Evolutionary conservation across 2,329 filamentous ascomycete species (phyloP), one percentile per base, ranked within the genome.

Genomic region (Penicillium sp.): DNA sequence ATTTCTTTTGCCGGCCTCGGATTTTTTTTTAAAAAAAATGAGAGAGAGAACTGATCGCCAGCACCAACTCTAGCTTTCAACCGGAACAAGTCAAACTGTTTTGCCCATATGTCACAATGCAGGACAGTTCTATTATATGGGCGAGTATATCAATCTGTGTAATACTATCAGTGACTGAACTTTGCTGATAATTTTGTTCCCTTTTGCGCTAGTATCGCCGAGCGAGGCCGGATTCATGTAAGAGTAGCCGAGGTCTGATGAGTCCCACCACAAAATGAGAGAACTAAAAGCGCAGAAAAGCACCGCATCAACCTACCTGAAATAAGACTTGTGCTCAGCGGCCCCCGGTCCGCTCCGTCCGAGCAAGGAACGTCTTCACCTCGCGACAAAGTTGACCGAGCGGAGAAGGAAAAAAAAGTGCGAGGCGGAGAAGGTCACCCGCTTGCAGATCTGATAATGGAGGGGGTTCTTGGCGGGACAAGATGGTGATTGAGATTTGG

Each of bases 101-200:
- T 22, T 33, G 13, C 33, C 35, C 52, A 57, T 42, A 8, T 22
- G 22, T 8, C 6, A 26, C 38, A 14, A 16, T 22, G 10, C 38
- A 26, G 10, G 26, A n/a, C 0, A 40, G n/a, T 19, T 22, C 28
- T 2, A 46, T 19, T 11, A n/a, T 11, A 46, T 42, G 22, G 0
- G 5, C 13, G 19, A 28, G 16, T 13, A 16, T n/a, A 19, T 19
- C 30, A 48, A 26, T 8, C 26, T 35, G 80, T 0, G 82, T 78
- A 62, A 25, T 4, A 26, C 1, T 19, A 51, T 61, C 46, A 61
- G 59, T 52, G 51, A 52, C 43, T 37, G 45, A 30, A 26, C 38
- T 58, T 37, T n/a, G 33, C 35, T n/a, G 38, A 28, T 22, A 14
- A 38, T 16, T 16, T 25, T 45, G 37, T 43, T n/a, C 22, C 19